Percentiles rank a stretch among this genome's conserved stretches.
These are phyloP conservation scores for Saccharomycopsis hybrid DNA, from an alignment of 1,139 yeast species.

Conservation along the genomic window DNA sequence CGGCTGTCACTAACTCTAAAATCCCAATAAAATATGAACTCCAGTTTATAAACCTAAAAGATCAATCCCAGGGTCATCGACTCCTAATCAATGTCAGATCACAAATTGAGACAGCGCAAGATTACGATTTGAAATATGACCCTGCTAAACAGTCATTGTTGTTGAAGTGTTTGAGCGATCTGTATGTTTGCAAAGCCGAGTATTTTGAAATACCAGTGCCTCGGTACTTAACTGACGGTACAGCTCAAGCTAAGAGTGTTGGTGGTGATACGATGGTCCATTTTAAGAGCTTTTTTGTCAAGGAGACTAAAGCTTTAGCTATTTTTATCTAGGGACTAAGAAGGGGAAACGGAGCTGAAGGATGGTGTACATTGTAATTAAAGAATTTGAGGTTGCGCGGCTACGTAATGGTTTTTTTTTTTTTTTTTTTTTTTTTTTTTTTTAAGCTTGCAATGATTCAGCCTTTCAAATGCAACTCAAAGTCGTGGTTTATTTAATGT, in stretches of 20 bases:
- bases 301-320: conserved; percentile 23
- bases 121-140: conserved; percentile 12
- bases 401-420: no score
- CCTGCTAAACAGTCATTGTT: conserved; percentile 5
- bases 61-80: conserved; percentile 19
- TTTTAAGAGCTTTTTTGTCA: conserved; percentile 24
- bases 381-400: no score
- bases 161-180: conserved; percentile 5
- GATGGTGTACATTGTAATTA: no score
- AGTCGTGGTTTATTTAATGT: no score
- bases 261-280: conserved; percentile 9
- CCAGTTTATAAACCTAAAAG: conserved; percentile 15
- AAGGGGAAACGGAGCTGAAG: no score
- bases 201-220: conserved; percentile 24
- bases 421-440: no score
- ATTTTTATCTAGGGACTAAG: conserved; percentile 26
- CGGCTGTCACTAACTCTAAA: background rate
- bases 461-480: no score
- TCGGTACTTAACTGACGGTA: conserved; percentile 22
- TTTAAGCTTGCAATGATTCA: no score
- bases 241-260: conserved; percentile 20
- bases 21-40: conserved; percentile 10
- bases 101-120: background rate
- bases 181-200: background rate
- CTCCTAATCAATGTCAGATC: conserved; percentile 22